These are phyloP conservation scores for Anthracocystis setariae DNA, from an alignment of 1,284 basidiomycete species.

Conservation along the genomic window DNA sequence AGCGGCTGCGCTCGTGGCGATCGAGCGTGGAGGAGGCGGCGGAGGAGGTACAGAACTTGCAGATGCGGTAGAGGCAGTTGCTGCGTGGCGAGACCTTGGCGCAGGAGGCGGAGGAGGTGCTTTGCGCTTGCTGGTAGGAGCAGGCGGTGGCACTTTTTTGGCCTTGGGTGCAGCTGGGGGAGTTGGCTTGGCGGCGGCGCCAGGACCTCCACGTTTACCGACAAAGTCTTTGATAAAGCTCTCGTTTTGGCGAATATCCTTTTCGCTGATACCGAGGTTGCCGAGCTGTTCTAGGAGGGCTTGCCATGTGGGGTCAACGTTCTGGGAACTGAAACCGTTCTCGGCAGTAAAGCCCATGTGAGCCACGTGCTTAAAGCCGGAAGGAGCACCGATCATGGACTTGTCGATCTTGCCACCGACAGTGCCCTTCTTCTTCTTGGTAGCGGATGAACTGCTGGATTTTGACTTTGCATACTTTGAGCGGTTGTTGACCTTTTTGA, in stretches of 20 bases:
- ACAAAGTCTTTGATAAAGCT: conserved; percentile 90
- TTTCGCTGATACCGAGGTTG: conserved; percentile 73
- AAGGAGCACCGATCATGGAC: conserved; percentile 86
- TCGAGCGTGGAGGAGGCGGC: conserved; percentile 67
- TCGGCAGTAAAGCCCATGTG: conserved; percentile 94
- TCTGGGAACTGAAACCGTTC: conserved; percentile 83
- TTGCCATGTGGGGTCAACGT: conserved; percentile 93
- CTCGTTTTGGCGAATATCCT: conserved; percentile 78
- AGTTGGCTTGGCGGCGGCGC: conserved; percentile 32
- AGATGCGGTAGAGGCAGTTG: conserved; percentile 35
- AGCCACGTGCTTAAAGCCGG: conserved; percentile 83
- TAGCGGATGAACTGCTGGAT: conserved; percentile 27
- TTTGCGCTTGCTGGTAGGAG: conserved; percentile 60
- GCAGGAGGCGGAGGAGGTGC: conserved; percentile 61
- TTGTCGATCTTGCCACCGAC: conserved; percentile 78
- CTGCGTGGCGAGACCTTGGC: conserved; percentile 37
- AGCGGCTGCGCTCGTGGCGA: conserved; percentile 68
- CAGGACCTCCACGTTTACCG: conserved; percentile 71
- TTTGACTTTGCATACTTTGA: conserved; percentile 73
- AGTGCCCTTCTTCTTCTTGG: conserved; percentile 72
- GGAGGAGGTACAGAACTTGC: conserved; percentile 34
- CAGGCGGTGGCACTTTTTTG: conserved; percentile 73
- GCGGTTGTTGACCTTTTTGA: conserved; percentile 83
- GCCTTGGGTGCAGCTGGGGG: conserved; percentile 70
- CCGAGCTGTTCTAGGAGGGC: conserved; percentile 79